A percentile compares a stretch with the other conserved stretches of the same genome.
Evolutionary conservation across 176 grass and related monocot species (phyloP).

Genomic region (Hsuehochloa calcarea): DNA sequence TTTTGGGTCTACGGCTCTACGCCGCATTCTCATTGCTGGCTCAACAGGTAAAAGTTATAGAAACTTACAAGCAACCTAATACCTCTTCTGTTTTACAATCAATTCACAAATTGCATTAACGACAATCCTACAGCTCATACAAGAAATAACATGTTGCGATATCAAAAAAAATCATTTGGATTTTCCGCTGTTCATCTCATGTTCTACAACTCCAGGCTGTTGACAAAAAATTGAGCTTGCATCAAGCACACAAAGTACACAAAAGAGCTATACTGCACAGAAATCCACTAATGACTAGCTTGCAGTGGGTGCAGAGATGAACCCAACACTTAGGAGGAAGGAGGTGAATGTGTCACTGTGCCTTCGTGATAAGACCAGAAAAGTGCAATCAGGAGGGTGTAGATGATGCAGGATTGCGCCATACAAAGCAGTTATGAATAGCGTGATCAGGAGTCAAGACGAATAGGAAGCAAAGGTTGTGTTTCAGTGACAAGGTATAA

Average conservation of each 20-base stretch:
- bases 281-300: neutral
- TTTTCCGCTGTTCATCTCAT: neutral
- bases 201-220: neutral
- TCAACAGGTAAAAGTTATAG: neutral
- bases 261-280: neutral
- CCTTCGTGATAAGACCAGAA: neutral
- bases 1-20: neutral
- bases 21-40: slow-evolving; percentile 7
- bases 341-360: neutral
- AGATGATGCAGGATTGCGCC: neutral
- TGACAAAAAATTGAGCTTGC: neutral
- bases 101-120: neutral
- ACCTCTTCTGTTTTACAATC: neutral
- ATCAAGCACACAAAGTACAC: neutral
- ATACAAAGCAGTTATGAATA: slow-evolving; percentile 2
- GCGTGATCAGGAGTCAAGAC: neutral
- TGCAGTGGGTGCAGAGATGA: neutral
- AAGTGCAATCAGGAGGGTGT: neutral
- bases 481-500: neutral
- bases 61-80: neutral
- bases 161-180: neutral
- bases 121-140: neutral
- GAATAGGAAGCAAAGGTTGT: neutral
- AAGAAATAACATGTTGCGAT: neutral
- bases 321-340: neutral